These are phyloP conservation scores for Myochromella boudieri DNA, from an alignment of 768 basidiomycete species.

Conservation along the genomic window DNA sequence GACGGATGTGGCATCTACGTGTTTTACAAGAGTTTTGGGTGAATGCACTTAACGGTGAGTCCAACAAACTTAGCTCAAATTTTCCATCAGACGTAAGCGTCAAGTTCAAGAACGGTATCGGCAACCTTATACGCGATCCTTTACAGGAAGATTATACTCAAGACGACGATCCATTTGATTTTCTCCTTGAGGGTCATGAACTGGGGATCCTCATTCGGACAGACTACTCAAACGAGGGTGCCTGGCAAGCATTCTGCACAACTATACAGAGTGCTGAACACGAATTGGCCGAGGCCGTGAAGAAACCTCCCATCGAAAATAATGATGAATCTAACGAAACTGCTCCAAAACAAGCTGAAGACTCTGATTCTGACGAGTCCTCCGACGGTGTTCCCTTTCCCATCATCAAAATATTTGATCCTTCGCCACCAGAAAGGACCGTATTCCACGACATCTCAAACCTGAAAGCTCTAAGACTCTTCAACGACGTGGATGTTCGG, in stretches of 20 bases:
- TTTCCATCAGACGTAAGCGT: conserved; percentile 9
- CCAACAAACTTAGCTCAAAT: background rate
- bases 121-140: background rate
- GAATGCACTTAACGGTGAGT: conserved; percentile 15
- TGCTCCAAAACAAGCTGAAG: conserved; percentile 19
- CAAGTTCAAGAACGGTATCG: background rate
- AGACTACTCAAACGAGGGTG: conserved; percentile 65
- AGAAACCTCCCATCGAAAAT: background rate
- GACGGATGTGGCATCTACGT: conserved; percentile 55
- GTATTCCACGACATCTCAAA: conserved; percentile 58
- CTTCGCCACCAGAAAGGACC: conserved; percentile 37
- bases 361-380: conserved; percentile 36
- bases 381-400: conserved; percentile 27
- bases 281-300: conserved; percentile 41
- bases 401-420: conserved; percentile 52
- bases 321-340: background rate
- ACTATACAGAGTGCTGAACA: conserved; percentile 56
- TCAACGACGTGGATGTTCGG: conserved; percentile 72
- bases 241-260: conserved; percentile 58
- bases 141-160: conserved; percentile 23
- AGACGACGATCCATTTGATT: conserved; percentile 60
- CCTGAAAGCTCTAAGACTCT: conserved; percentile 59
- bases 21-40: conserved; percentile 53
- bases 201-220: conserved; percentile 71
- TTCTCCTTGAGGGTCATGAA: conserved; percentile 43